Evolutionary conservation across 2,329 filamentous ascomycete species (phyloP).

Genomic region (Pseudocercospora macadamiae): DNA sequence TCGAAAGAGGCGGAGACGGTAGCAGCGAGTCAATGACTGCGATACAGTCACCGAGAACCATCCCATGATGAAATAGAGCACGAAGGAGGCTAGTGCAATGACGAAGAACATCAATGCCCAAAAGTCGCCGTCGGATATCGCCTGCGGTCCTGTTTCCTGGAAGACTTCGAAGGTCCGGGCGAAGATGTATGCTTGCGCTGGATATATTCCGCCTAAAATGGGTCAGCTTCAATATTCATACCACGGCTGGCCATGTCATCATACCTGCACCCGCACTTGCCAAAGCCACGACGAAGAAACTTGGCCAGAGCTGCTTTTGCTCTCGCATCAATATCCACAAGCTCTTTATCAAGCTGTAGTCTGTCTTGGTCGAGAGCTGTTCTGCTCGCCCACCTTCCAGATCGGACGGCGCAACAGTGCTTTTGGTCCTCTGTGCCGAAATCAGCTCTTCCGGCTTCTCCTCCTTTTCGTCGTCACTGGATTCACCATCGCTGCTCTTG

Average conservation of each 20-base stretch:
- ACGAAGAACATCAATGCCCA: conserved; percentile 60
- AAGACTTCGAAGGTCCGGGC: conserved; percentile 53
- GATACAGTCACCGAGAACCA: conserved; percentile 28
- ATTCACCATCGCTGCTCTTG: not conserved
- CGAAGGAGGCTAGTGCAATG: conserved; percentile 51
- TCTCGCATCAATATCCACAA: conserved; percentile 40
- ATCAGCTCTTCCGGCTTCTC: conserved; percentile 25
- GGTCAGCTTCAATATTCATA: no score
- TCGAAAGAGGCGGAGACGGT: conserved; percentile 38
- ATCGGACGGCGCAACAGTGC: not conserved
- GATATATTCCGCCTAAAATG: conserved; percentile 49
- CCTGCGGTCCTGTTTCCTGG: conserved; percentile 40
- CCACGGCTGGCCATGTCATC: no score
- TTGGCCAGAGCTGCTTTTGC: conserved; percentile 40
- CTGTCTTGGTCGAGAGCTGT: conserved; percentile 30
- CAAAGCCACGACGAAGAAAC: conserved; percentile 40
- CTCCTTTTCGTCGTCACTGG: conserved; percentile 15
- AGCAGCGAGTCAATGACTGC: conserved; percentile 31
- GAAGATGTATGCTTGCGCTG: conserved; percentile 54
- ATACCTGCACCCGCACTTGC: conserved; percentile 41
- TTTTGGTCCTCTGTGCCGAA: not conserved
- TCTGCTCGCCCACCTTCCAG: not conserved
- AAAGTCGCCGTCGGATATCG: conserved; percentile 50
- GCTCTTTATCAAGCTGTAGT: conserved; percentile 38
- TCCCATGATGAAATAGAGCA: conserved; percentile 51